Evolutionary conservation across 202 grass and related monocot genomes (phyloP).

Genomic region (Dendrocalamus latiflorus): DNA sequence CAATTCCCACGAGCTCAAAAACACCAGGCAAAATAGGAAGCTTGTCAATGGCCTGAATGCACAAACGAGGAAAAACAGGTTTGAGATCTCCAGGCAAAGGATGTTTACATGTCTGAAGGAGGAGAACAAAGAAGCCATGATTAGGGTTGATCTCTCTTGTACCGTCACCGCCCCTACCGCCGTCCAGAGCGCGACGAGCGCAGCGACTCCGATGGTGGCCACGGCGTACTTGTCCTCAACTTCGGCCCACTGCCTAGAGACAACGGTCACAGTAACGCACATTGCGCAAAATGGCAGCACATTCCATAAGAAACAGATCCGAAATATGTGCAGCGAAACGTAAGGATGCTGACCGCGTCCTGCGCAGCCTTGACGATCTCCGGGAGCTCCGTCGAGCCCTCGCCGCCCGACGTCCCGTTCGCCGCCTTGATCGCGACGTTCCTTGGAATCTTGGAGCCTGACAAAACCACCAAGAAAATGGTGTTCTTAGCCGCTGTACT

Average conservation of each 20-base stretch:
- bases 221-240: conserved; percentile 96
- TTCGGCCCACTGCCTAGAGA: conserved; percentile 93
- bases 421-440: conserved; percentile 34
- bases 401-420: conserved; percentile 34
- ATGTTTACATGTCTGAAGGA: neutral
- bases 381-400: conserved; percentile 48
- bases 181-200: conserved; percentile 73
- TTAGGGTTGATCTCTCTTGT: neutral
- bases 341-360: conserved; percentile 66
- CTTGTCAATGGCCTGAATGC: conserved; percentile 70
- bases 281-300: neutral
- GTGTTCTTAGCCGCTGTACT: too few relatives aligned
- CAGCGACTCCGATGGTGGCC: conserved; percentile 48
- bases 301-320: neutral
- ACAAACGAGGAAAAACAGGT: neutral
- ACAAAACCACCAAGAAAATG: neutral
- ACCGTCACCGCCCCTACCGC: conserved; percentile 62
- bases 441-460: conserved; percentile 33
- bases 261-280: conserved; percentile 44
- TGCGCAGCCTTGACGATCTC: conserved; percentile 60
- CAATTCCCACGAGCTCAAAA: conserved; percentile 83
- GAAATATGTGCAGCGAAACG: neutral
- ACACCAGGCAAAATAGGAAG: conserved; percentile 78
- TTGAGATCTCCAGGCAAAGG: neutral
- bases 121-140: neutral